Base-by-base conservation (phyloP, 1,284 basidiomycete genomes). In the Xerocomus amazonicus region DNA sequence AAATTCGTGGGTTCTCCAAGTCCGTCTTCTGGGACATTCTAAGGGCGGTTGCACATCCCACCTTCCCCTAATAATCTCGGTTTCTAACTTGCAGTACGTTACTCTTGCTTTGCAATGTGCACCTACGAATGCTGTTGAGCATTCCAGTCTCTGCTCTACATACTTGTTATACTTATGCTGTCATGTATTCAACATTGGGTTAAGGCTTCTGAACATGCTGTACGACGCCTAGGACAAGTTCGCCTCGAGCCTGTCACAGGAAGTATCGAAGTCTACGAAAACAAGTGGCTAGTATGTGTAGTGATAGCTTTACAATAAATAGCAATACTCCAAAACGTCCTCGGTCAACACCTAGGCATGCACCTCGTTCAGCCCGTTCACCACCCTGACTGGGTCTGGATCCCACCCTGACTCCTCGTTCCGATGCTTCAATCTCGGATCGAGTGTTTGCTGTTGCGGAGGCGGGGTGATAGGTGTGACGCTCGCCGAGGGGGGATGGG, bases 381-480 rank as follows among this genome's bases (percentile, higher is more conserved):
- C 44, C 17, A 53, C 53, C 43, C 52, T 45, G 17, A 66, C 52
- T 31, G 38, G 33, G 27, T 65, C 44, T 43, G 54, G 64, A 45
- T 63, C 62, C 63, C 61, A 66, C 23, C 62, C 60, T 8, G 50
- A 45, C 51, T 68, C 65, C 37, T 67, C 62, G 39, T 28, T 53
- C 47, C 60, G 66, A 37, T 64, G 63, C 44, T 67, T 67, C 34
- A 65, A 17, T 7, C 67, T 44, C 27, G 63, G 63, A 17, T 65
- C 63, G n/a, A 66, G 41, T 32, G 60, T 63, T 23, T 58, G 56
- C 9, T 48, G 47, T 12, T 51, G 54, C 27, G 48, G 59, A 13
- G 63, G 67, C 17, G 63, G 63, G 17, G 63, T 65, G 29, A 67
- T 53, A n/a, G 63, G 67, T 9, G 63, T 66, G 29, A 61, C 59